Percentiles rank a stretch among this genome's conserved stretches.
Evolutionary conservation across 148 eudicot genomes (phyloP).

Genomic region (Vaccinium myrtillus): DNA sequence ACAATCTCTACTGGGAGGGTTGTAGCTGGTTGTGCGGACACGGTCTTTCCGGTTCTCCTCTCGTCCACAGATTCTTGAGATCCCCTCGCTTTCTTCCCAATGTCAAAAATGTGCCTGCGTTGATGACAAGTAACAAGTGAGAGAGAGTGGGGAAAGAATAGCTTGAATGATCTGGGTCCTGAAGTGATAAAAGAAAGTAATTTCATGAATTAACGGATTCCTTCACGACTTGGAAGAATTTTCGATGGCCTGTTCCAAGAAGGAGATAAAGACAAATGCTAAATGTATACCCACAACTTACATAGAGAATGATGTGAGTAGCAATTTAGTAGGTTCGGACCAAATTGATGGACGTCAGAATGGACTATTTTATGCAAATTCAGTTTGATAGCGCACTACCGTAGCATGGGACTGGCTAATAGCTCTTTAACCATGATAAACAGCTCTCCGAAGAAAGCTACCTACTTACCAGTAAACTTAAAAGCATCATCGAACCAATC

Average conservation of each 20-base stretch:
- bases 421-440: conserved; percentile 1
- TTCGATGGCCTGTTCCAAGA: neutral
- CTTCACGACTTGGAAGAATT: neutral
- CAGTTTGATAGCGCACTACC: neutral
- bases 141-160: neutral
- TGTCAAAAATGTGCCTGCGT: conserved; percentile 74
- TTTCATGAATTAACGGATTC: neutral
- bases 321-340: too few species aligned
- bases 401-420: neutral
- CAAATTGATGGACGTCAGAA: neutral
- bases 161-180: neutral
- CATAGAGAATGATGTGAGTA: too few species aligned
- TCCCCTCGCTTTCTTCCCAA: conserved; percentile 73
- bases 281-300: too few species aligned
- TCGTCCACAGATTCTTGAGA: conserved; percentile 68
- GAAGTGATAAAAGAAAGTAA: neutral
- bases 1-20: conserved; percentile 25
- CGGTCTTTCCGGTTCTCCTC: conserved; percentile 76
- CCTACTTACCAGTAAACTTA: neutral
- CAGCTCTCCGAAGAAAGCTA: neutral
- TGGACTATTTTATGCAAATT: neutral
- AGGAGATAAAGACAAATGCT: neutral
- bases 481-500: neutral
- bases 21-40: conserved; percentile 74
- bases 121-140: neutral